A percentile compares a stretch with the other conserved stretches of the same genome.
phyloP scores from a whole-genome alignment of 1,139 yeast species.

The Hanseniaspora uvarum region DNA sequence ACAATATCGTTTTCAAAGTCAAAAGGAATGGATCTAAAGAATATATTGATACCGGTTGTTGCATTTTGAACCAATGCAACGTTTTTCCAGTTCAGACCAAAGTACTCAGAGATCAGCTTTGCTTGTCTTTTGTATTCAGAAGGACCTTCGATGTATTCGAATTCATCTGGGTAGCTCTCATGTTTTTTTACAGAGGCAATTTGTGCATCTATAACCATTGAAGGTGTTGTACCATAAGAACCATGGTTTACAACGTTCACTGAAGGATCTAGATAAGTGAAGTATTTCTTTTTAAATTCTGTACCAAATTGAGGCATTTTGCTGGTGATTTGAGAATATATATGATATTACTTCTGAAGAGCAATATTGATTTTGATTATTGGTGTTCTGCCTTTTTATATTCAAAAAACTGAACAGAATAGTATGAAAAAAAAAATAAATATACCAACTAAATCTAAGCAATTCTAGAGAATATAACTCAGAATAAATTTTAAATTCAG shows the following conservation, averaged over 20 bases:
- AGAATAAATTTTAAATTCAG: too few relatives aligned
- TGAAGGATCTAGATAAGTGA: conserved; percentile 34
- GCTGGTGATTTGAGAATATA: too few relatives aligned
- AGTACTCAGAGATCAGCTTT: conserved; percentile 20
- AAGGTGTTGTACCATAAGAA: conserved; percentile 45
- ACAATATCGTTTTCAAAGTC: conserved; percentile 43
- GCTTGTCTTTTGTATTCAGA: conserved; percentile 21
- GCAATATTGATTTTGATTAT: background rate
- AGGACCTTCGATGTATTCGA: conserved; percentile 19
- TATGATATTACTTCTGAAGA: too few relatives aligned
- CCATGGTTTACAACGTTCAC: conserved; percentile 45
- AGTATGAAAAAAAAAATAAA: too few relatives aligned
- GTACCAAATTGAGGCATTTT: conserved; percentile 41
- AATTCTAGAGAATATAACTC: too few relatives aligned
- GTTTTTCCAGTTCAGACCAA: conserved; percentile 21
- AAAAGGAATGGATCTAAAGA: conserved; percentile 40
- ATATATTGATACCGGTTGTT: conserved; percentile 50
- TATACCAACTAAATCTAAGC: too few relatives aligned
- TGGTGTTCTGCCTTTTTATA: too few relatives aligned
- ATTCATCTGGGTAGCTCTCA: conserved; percentile 23
- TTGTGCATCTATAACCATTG: conserved; percentile 22
- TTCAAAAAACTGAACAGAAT: too few relatives aligned
- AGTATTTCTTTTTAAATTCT: conserved; percentile 40
- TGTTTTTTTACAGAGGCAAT: conserved; percentile 20
- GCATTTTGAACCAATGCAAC: conserved; percentile 40